phyloP scores from a whole-genome alignment of 192 early-diverging fungal species.

The Coemansia sp. region DNA sequence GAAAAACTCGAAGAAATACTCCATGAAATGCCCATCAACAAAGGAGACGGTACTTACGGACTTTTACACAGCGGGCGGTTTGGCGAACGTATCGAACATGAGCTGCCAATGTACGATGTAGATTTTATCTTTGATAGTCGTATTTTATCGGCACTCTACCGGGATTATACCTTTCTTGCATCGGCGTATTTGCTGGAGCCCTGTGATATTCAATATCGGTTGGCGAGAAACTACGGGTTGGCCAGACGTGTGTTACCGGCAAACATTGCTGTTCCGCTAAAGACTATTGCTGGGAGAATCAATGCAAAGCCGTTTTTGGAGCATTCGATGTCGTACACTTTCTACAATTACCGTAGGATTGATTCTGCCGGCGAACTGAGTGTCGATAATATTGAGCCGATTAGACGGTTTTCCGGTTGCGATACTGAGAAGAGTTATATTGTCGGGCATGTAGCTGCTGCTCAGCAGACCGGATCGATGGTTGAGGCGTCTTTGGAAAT shows the following conservation, averaged over 20 bases:
- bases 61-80: constrained; percentile 78
- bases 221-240: constrained; percentile 75
- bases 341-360: constrained; percentile 83
- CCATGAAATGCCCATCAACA: constrained; percentile 75
- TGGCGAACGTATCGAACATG: constrained; percentile 72
- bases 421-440: constrained; percentile 82
- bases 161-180: constrained; percentile 86
- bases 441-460: constrained; percentile 87
- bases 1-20: constrained; percentile 69
- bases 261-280: constrained; percentile 78
- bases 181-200: constrained; percentile 90
- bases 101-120: constrained; percentile 75
- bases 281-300: constrained; percentile 69
- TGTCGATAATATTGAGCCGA: constrained; percentile 74
- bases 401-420: constrained; percentile 78
- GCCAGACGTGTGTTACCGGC: constrained; percentile 74
- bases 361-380: constrained; percentile 59
- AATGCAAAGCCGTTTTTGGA: constrained; percentile 77
- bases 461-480: constrained; percentile 68
- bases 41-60: constrained; percentile 69
- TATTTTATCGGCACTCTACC: constrained; percentile 76
- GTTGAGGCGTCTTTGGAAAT: constrained; percentile 65
- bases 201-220: constrained; percentile 77
- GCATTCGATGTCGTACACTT: constrained; percentile 71
- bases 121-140: constrained; percentile 68